phyloP scores from a whole-genome alignment of 2,329 filamentous ascomycete species.

The Neonectria magnoliae region DNA sequence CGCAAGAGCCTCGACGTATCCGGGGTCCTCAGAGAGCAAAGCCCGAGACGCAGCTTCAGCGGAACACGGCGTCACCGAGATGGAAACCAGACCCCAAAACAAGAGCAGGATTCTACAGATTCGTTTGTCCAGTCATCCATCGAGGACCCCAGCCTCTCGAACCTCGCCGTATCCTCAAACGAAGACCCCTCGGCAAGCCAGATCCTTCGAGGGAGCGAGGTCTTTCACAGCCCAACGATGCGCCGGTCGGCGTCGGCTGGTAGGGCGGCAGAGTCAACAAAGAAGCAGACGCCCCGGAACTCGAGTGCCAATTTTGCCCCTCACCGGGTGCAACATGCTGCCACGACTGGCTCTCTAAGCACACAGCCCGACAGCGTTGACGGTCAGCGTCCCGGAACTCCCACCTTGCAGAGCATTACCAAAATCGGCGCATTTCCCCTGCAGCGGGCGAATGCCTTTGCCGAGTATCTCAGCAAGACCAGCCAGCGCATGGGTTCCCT shows the following conservation, averaged over 20 bases:
- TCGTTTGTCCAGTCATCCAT: constrained; percentile 77
- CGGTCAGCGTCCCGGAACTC: constrained; percentile 45
- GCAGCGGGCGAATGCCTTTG: constrained; percentile 83
- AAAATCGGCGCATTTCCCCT: constrained; percentile 79
- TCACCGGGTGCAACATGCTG: constrained; percentile 43
- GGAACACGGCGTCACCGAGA: constrained; percentile 54
- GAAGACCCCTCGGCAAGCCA: constrained; percentile 91
- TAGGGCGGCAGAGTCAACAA: constrained; percentile 33
- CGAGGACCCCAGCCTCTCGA: constrained; percentile 80
- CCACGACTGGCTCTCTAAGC: constrained; percentile 52
- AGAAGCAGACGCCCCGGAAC: constrained; percentile 27
- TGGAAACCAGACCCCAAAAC: constrained; percentile 46
- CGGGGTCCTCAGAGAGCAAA: constrained; percentile 53
- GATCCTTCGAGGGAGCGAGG: constrained; percentile 85
- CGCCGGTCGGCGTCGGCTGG: constrained; percentile 58
- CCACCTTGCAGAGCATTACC: constrained; percentile 62
- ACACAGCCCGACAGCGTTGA: constrained; percentile 23
- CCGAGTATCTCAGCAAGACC: constrained; percentile 81
- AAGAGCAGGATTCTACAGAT: constrained; percentile 65
- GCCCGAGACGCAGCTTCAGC: constrained; percentile 71
- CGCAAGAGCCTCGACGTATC: constrained; percentile 64
- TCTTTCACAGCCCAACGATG: constrained; percentile 85
- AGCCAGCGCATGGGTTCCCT: constrained; percentile 84
- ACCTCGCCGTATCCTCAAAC: constrained; percentile 72
- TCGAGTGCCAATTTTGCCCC: constrained; percentile 24